Conservation (phyloP, 176 grass and related monocot genomes). For the Tillandsia fasciculata region DNA sequence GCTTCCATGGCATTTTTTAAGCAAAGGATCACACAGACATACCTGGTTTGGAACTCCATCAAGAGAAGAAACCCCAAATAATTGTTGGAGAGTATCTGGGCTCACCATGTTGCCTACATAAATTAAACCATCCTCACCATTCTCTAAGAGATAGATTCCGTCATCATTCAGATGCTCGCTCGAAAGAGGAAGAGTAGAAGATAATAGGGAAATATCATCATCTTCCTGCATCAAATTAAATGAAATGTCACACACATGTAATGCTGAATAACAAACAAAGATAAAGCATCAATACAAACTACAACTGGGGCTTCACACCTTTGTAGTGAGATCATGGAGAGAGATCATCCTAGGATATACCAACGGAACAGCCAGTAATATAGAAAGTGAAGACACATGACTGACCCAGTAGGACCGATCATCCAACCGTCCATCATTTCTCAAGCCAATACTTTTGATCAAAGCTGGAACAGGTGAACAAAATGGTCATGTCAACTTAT, state of each 20-base stretch:
- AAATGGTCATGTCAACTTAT: neutral
- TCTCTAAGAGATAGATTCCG: conserved; percentile 81
- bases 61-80: conserved; percentile 66
- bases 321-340: conserved; percentile 54
- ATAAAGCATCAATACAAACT: neutral
- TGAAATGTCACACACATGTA: neutral
- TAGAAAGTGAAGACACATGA: conserved; percentile 45
- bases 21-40: neutral
- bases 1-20: too few species aligned
- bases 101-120: conserved; percentile 62
- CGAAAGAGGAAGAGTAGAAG: conserved; percentile 51
- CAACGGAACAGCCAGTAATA: conserved; percentile 49
- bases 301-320: conserved; percentile 30
- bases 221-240: conserved; percentile 40
- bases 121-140: conserved; percentile 77
- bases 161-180: conserved; percentile 64
- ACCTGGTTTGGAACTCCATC: conserved; percentile 58
- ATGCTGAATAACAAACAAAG: neutral
- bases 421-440: conserved; percentile 73
- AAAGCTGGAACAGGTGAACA: conserved; percentile 35
- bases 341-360: conserved; percentile 88
- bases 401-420: conserved; percentile 70
- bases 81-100: conserved; percentile 40
- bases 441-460: conserved; percentile 68
- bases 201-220: conserved; percentile 41